Percentiles rank a stretch among this genome's conserved stretches.
phyloP scores from a whole-genome alignment of 805 yeast genomes.

The Lipomyces lipofer region DNA sequence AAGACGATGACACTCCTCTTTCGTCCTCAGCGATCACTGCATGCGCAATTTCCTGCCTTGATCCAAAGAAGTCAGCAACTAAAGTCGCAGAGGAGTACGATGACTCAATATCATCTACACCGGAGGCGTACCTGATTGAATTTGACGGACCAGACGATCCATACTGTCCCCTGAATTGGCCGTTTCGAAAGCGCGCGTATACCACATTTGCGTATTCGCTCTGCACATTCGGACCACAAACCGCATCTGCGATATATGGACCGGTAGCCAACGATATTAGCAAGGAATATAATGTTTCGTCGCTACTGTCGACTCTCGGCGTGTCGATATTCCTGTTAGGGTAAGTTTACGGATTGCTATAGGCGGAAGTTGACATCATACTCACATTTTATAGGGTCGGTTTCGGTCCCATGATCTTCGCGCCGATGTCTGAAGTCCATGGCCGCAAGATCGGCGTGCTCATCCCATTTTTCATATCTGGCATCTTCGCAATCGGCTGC shows the following conservation, averaged over 20 bases:
- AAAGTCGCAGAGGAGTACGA: no score
- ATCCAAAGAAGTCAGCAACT: conserved; percentile 7
- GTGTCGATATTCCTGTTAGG: conserved; percentile 23
- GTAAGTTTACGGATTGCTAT: not conserved
- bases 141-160: conserved; percentile 75
- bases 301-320: conserved; percentile 21
- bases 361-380: not conserved
- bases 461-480: conserved; percentile 44
- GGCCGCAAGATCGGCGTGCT: conserved; percentile 49
- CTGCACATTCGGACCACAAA: conserved; percentile 48
- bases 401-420: conserved; percentile 65
- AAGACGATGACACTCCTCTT: not conserved
- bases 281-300: conserved; percentile 7
- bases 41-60: conserved; percentile 10
- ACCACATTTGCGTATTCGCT: conserved; percentile 47
- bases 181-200: conserved; percentile 38
- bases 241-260: conserved; percentile 50
- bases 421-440: conserved; percentile 49
- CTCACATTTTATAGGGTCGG: conserved; percentile 18
- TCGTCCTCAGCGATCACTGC: conserved; percentile 8
- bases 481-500: conserved; percentile 50
- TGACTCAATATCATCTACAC: no score
- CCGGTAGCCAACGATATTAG: conserved; percentile 14
- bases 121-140: conserved; percentile 45
- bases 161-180: conserved; percentile 60